Evolutionary conservation across 1,284 basidiomycete species (phyloP), one percentile per base, ranked within the genome.

Genomic region (Trichosporon sp.): DNA sequence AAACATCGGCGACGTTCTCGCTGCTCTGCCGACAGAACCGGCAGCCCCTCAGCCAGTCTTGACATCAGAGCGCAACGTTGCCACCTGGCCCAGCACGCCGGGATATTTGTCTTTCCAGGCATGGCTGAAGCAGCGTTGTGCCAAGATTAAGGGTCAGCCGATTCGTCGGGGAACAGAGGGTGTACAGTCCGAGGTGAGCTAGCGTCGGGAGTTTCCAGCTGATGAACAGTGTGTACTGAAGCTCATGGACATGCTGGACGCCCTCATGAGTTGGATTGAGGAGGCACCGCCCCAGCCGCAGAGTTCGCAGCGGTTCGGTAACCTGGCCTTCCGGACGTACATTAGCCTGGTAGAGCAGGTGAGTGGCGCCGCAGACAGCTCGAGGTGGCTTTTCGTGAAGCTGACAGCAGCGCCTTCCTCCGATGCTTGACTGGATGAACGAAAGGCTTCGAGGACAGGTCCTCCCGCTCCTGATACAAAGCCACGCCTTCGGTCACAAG

Each of bases 261-360:
- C 85, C n/a, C 84, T 98, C 67, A 88, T 91, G 75, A 72, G 75
- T 0, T 96, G 93, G 93, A 90, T 96, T 11, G 88, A 91, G 65
- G 90, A 91, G 40, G 92, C 95, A 11, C 93, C 93, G 2, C 90
- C 91, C 0, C 87, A 89, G 3, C 84, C 88, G n/a, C 90, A 90
- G 5, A 90, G 92, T 12, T 79, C 73, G 1, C 97, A 98, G 79
- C 88, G 97, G 0, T 99, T 96, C 78, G 97, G 96, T 2, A 98
- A 99, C 83, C 88, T 94, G 6, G 91, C 94, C 0, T 99, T 99
- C 80, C 87, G 96, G 67, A 88, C 88, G 6, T 99, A 96, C 91
- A 92, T 93, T 0, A 86, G 87, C 70, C 87, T 91, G 38, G 86
- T 98, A 32, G 89, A 92, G 82, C 87, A 92, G 86, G 94, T 92